Conservation (phyloP, 495 filamentous ascomycete species). For the Bacidia gigantensis region DNA sequence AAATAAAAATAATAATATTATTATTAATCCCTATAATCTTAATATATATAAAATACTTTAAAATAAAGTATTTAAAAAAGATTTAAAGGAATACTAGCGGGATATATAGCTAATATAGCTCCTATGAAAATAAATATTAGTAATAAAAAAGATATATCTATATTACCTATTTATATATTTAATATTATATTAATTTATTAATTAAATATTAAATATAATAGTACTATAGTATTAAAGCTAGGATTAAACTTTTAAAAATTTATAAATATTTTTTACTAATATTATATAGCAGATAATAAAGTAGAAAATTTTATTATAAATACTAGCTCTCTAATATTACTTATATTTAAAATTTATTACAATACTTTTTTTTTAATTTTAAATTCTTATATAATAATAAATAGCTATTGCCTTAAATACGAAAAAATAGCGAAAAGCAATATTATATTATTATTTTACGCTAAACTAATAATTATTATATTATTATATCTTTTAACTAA, state of each 20-base stretch:
- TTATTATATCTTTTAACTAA: too few relatives aligned
- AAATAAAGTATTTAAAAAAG: too few relatives aligned
- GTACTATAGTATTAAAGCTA: background rate
- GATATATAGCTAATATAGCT: too few relatives aligned
- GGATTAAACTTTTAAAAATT: background rate
- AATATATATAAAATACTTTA: too few relatives aligned
- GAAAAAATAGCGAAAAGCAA: background rate
- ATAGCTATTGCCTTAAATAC: background rate
- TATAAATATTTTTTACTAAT: background rate
- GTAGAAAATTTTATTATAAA: background rate
- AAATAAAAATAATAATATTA: too few relatives aligned
- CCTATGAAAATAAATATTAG: too few relatives aligned
- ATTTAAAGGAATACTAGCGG: too few relatives aligned
- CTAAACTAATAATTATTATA: background rate
- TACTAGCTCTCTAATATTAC: too few relatives aligned
- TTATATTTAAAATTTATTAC: too few relatives aligned
- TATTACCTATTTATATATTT: background rate
- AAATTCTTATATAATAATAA: too few relatives aligned
- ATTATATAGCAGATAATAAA: background rate
- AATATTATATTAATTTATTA: background rate
- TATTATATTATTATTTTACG: background rate
- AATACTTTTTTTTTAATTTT: too few relatives aligned
- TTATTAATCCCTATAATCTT: too few relatives aligned
- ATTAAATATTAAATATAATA: background rate
- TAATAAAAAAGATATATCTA: background rate